Base-by-base conservation (phyloP, 305 asterid genomes). In the Fraxinus dipetala region DNA sequence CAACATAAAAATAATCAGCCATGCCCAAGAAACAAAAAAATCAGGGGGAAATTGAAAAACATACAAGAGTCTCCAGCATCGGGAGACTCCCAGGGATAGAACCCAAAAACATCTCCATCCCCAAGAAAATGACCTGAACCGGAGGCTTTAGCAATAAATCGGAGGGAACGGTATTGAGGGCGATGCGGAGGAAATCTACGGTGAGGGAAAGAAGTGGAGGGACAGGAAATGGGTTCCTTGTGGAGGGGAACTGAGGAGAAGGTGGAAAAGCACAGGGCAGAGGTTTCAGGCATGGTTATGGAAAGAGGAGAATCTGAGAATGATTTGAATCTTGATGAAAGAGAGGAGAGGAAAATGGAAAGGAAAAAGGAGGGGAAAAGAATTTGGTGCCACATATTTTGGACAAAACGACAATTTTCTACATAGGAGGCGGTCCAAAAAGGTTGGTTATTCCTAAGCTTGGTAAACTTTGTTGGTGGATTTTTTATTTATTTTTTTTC, bases 11-110 rank as follows among this genome's bases (percentile, higher is more conserved):
- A 36, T 7, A 36, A 36, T 36, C 45, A 36, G 1, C 45, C 45
- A 36, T 8, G 45, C 9, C 14, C 18, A 14, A 3, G 20, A 14
- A 48, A 14, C 59, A 14, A 48, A 48, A 48, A 14, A 48, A 1
- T 13, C 9, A 14, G 18, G 59, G 59, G 20, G 7, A 22, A 63
- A 63, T 11, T 26, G 72, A 80, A 38, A 82, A 85, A 83, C 79
- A 6, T 38, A 90, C 91, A 84, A 14, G 91, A 89, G 24, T 84
- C 89, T 45, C 84, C 79, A 32, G 87, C 28, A 48, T 87, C 87
- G 0, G 86, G 63, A 83, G 85, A 86, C 56, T 90, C 90, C 94
- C 94, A 90, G 5, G 94, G 94, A 79, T 85, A 90, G 14, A 83
- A 80, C 1, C 94, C 94, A 76, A 84, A 89, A 26, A 72, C 36